Conservation (phyloP, 2,329 filamentous ascomycete genomes). For the Cryphonectria parasitica region DNA sequence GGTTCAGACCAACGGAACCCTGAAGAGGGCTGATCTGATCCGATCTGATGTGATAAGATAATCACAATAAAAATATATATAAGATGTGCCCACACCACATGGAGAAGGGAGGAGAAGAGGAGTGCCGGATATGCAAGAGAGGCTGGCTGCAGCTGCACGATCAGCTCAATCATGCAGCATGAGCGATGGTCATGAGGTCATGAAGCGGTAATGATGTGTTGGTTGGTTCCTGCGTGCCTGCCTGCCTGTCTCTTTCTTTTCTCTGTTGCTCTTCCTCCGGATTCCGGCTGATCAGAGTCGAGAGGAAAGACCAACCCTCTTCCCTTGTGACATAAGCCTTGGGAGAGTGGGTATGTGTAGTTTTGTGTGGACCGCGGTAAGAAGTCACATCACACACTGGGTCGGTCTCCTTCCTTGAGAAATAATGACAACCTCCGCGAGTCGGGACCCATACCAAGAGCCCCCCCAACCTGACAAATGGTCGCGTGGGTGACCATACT, state of each 20-base stretch:
- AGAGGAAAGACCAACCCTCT: background rate
- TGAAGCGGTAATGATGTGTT: background rate
- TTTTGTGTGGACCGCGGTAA: background rate
- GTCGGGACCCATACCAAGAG: background rate
- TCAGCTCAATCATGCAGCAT: background rate
- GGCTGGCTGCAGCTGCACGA: background rate
- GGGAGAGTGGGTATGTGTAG: background rate
- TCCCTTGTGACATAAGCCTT: background rate
- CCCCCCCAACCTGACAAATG: no score
- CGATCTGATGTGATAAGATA: background rate
- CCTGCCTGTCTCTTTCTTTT: background rate
- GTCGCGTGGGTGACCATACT: background rate
- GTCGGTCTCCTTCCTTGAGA: background rate
- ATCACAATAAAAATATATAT: background rate
- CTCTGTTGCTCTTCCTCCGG: background rate
- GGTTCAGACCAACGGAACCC: background rate
- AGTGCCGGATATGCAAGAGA: background rate
- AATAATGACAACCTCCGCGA: background rate
- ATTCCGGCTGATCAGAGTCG: background rate
- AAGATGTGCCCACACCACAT: background rate
- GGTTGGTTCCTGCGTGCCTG: no score
- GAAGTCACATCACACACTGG: background rate
- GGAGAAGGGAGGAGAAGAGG: background rate
- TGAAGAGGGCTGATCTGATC: background rate
- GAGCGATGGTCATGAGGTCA: no score